Evolutionary conservation across 495 filamentous ascomycete genomes (phyloP).

Genomic region (Penicillium turbatum): DNA sequence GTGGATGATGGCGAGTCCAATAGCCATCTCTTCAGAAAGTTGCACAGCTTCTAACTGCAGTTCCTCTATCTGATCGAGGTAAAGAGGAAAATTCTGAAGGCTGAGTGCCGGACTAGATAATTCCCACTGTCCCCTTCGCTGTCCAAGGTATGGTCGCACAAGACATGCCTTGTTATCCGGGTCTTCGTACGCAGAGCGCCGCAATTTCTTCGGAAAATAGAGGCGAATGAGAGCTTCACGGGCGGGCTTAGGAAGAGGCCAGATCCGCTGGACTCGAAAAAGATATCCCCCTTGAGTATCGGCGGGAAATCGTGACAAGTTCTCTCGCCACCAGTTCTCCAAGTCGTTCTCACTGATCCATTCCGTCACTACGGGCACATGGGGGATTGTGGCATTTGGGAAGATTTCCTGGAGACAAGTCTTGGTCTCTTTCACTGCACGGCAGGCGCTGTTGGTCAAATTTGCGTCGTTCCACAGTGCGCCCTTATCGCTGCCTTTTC

Average conservation of each 20-base stretch:
- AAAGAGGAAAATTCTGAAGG: background rate
- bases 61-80: background rate
- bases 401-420: background rate
- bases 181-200: background rate
- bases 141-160: background rate
- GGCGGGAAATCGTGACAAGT: background rate
- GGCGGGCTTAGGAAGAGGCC: background rate
- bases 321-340: background rate
- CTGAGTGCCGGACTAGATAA: background rate
- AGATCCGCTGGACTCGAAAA: background rate
- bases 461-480: background rate
- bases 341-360: background rate
- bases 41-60: background rate
- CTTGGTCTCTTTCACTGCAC: background rate
- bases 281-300: background rate
- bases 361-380: background rate
- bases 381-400: background rate
- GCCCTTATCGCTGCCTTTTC: background rate
- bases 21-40: background rate
- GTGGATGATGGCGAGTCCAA: background rate
- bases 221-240: background rate
- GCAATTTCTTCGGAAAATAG: background rate
- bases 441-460: background rate
- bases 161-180: background rate
- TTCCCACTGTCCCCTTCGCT: background rate